Percentiles rank a stretch among this genome's conserved stretches.
Conservation (phyloP, 441 rosid genomes). For the Populus hybrid region DNA sequence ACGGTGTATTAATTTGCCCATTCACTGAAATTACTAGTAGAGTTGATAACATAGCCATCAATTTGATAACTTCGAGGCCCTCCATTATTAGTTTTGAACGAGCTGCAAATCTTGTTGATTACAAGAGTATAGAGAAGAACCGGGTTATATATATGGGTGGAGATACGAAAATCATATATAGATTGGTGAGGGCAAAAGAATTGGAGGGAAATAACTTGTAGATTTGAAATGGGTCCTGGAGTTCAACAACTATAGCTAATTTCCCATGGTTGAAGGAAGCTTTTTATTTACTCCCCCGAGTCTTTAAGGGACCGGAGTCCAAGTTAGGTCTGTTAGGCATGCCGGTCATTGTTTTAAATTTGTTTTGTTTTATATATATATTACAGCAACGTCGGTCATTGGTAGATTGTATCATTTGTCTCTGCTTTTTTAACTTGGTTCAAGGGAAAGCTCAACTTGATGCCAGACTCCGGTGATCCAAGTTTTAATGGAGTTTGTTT, state of each 20-base stretch:
- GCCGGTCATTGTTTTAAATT: constrained; percentile 4
- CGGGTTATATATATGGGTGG: background rate
- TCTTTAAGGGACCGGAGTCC: constrained; percentile 2
- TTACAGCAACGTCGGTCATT: background rate
- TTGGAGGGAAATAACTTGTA: constrained; percentile 24
- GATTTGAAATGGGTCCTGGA: constrained; percentile 41
- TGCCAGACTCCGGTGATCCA: background rate
- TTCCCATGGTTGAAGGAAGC: constrained; percentile 1
- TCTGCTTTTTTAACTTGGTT: background rate
- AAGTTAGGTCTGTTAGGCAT: constrained; percentile 28
- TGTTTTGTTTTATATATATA: background rate
- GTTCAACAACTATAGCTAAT: constrained; percentile 69
- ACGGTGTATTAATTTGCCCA: constrained; percentile 9
- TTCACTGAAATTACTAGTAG: background rate
- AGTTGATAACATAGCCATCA: constrained; percentile 18
- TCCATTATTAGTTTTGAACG: constrained; percentile 23
- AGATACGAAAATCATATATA: constrained; percentile 20
- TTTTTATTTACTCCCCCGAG: background rate
- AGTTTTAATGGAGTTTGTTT: too few relatives aligned
- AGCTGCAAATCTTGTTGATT: background rate
- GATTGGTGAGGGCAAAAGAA: constrained; percentile 11
- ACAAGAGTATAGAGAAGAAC: background rate
- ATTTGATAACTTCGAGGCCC: constrained; percentile 16
- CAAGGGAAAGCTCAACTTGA: background rate
- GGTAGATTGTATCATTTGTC: background rate